phyloP scores from a whole-genome alignment of 2,329 filamentous ascomycete species.

The Torrubiella hemipterigena region DNA sequence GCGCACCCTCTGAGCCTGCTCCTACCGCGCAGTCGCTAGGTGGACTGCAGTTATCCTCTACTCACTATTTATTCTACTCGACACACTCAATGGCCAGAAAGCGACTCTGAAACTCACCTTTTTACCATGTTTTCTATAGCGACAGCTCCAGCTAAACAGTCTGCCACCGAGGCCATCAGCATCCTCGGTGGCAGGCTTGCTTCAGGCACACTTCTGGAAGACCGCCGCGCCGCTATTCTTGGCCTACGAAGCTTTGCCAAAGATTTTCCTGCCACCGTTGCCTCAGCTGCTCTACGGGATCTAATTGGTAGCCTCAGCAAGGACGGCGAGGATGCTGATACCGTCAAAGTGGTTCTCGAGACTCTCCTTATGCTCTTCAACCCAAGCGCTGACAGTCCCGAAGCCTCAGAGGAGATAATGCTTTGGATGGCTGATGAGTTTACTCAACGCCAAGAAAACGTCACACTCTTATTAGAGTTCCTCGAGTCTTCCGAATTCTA shows the following conservation, averaged over 20 bases:
- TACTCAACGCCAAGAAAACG: conserved; percentile 94
- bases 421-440: conserved; percentile 97
- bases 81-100: conserved; percentile 3
- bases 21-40: too few relatives aligned
- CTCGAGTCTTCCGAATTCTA: conserved; percentile 83
- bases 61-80: neutral
- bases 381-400: conserved; percentile 60
- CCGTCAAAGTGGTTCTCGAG: conserved; percentile 87
- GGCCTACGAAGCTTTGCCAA: conserved; percentile 93
- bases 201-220: conserved; percentile 85
- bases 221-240: conserved; percentile 83
- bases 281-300: conserved; percentile 80
- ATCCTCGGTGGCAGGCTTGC: conserved; percentile 77
- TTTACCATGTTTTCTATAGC: conserved; percentile 49
- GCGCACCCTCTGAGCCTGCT: too few relatives aligned
- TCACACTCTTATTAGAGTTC: conserved; percentile 78
- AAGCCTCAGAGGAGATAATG: conserved; percentile 91
- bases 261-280: conserved; percentile 88
- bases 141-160: conserved; percentile 83
- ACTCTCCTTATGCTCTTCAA: conserved; percentile 88
- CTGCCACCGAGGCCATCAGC: conserved; percentile 86
- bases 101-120: neutral
- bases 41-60: too few relatives aligned
- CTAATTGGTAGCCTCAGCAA: conserved; percentile 76
- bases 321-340: conserved; percentile 91